Evolutionary conservation across 1,139 yeast species (phyloP).

Genomic region (Blastobotrys proliferans): DNA sequence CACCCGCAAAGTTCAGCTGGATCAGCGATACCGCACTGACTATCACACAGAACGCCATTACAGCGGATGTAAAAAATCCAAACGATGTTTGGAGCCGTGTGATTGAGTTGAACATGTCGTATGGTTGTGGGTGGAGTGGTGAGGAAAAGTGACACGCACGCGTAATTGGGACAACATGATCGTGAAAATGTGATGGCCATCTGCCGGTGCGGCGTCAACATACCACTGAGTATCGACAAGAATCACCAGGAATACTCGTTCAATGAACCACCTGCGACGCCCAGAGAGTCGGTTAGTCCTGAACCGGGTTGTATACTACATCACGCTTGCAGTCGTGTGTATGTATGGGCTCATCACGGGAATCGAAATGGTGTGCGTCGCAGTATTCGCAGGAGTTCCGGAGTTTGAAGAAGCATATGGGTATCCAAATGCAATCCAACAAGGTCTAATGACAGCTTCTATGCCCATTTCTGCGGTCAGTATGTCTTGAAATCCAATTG

Average conservation of each 20-base stretch:
- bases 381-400: slow-evolving; percentile 50
- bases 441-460: slow-evolving; percentile 42
- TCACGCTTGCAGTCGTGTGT: too few relatives aligned
- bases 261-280: too few relatives aligned
- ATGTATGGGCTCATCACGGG: slow-evolving; percentile 54
- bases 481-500: slow-evolving; percentile 21
- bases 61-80: slow-evolving; percentile 31
- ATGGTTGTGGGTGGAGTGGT: neutral
- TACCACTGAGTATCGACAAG: too few relatives aligned
- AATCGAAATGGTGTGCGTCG: slow-evolving; percentile 63
- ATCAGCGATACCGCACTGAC: slow-evolving; percentile 29
- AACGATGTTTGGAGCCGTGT: slow-evolving; percentile 29
- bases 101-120: slow-evolving; percentile 14
- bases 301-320: too few relatives aligned
- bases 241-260: too few relatives aligned
- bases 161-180: too few relatives aligned
- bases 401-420: slow-evolving; percentile 45
- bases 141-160: too few relatives aligned
- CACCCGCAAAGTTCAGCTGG: slow-evolving; percentile 30
- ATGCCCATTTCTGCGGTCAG: slow-evolving; percentile 42
- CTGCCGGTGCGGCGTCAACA: too few relatives aligned
- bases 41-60: slow-evolving; percentile 26
- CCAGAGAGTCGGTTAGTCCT: too few relatives aligned
- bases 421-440: slow-evolving; percentile 39
- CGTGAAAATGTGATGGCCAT: too few relatives aligned